These are phyloP conservation scores for Prunus salicina DNA, from an alignment of 306 rosid genomes.

Conservation along the genomic window DNA sequence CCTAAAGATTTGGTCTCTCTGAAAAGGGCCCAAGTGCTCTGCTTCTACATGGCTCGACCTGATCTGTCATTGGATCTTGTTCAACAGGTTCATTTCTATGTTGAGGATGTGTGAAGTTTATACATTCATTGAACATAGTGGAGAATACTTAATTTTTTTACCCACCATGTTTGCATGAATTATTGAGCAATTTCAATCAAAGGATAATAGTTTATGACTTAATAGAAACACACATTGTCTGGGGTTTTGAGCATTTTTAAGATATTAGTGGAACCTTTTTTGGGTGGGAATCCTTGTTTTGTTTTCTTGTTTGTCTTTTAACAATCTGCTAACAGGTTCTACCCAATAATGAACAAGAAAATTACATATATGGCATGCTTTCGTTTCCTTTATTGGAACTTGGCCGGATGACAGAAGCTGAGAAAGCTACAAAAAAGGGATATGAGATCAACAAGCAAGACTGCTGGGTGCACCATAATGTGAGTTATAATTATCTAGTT, in stretches of 20 bases:
- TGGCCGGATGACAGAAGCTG: conserved; percentile 70
- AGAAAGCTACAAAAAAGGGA: conserved; percentile 73
- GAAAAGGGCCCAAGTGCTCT: conserved; percentile 74
- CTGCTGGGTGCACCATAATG: conserved; percentile 84
- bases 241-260: neutral
- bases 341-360: conserved; percentile 59
- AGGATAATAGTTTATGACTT: neutral
- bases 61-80: conserved; percentile 57
- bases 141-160: neutral
- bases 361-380: conserved; percentile 77
- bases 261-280: neutral
- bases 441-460: conserved; percentile 66
- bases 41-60: conserved; percentile 73
- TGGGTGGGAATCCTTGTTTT: neutral
- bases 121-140: neutral
- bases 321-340: conserved; percentile 53
- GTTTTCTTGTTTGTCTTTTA: neutral
- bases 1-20: conserved; percentile 80
- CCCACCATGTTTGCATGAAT: neutral
- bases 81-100: conserved; percentile 57
- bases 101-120: neutral
- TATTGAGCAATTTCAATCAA: neutral
- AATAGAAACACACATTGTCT: neutral
- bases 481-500: conserved; percentile 33
- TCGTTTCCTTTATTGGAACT: conserved; percentile 90